Percentiles rank a stretch among this genome's conserved stretches.
phyloP scores from a whole-genome alignment of 768 basidiomycete genomes.

The Atractiella rhizophila region DNA sequence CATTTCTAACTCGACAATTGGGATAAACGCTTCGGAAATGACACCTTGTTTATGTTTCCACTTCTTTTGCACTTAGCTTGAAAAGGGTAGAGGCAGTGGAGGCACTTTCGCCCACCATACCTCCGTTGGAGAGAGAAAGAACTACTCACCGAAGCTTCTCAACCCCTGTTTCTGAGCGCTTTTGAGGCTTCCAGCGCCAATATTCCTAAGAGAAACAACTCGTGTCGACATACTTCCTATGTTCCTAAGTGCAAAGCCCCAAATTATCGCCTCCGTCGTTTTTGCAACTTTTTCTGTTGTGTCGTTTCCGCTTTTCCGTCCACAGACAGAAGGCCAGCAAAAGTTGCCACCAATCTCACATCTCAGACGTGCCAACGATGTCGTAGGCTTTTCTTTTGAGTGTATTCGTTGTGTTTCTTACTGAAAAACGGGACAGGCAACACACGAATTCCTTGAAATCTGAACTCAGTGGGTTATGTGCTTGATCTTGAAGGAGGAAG shows the following conservation, averaged over 20 bases:
- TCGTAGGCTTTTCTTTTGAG: neutral
- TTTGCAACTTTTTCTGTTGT: too few species aligned
- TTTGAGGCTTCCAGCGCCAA: too few species aligned
- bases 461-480: neutral
- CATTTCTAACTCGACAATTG: neutral
- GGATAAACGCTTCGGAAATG: neutral
- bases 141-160: too few species aligned
- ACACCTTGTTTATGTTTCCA: neutral
- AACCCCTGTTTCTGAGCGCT: too few species aligned
- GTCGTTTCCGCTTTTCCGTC: too few species aligned
- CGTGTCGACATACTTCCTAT: neutral
- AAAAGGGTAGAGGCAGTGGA: neutral
- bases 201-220: neutral
- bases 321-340: neutral
- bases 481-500: neutral
- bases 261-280: neutral
- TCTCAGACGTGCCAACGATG: neutral
- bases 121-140: too few species aligned
- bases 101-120: too few species aligned
- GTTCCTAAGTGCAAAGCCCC: neutral
- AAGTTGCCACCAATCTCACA: neutral
- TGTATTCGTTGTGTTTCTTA: neutral
- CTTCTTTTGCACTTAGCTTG: slow-evolving; percentile 1
- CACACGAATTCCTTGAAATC: neutral
- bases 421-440: neutral